Percentiles rank a stretch among this genome's conserved stretches.
These are phyloP conservation scores for Canariomyces notabilis DNA, from an alignment of 2,329 filamentous ascomycete genomes.

Conservation along the genomic window DNA sequence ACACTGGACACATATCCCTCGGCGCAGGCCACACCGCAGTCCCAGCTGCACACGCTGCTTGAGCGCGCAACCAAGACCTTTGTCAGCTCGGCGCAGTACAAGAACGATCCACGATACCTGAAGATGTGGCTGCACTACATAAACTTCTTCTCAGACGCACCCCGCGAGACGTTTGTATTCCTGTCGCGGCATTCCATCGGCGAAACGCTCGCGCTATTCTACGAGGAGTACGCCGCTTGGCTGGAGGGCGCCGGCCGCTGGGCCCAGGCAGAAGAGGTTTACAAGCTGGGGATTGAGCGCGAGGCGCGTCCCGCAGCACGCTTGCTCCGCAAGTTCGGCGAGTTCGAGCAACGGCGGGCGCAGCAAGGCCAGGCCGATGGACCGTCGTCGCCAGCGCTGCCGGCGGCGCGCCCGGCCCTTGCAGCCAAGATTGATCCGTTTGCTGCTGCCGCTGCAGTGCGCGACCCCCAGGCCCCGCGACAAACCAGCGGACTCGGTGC, in stretches of 20 bases:
- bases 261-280: conserved; percentile 91
- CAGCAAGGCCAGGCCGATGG: conserved; percentile 49
- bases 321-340: conserved; percentile 80
- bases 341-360: conserved; percentile 73
- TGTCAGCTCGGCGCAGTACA: conserved; percentile 79
- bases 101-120: conserved; percentile 89
- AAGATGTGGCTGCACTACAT: conserved; percentile 95
- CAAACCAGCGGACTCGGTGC: conserved; percentile 44
- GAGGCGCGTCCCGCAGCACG: conserved; percentile 80
- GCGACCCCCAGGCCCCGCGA: conserved; percentile 62
- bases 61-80: conserved; percentile 92
- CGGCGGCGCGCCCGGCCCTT: conserved; percentile 74
- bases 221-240: conserved; percentile 95
- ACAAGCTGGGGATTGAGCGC: conserved; percentile 79
- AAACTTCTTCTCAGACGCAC: conserved; percentile 84
- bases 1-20: conserved; percentile 92
- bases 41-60: conserved; percentile 81
- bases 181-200: conserved; percentile 84
- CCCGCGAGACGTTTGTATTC: conserved; percentile 87
- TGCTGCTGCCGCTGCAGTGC: conserved; percentile 45
- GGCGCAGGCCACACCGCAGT: conserved; percentile 83
- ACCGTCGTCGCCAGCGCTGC: conserved; percentile 82
- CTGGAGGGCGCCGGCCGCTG: conserved; percentile 78
- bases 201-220: conserved; percentile 82
- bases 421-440: conserved; percentile 85